These are phyloP conservation scores for Candida maltosa DNA, from an alignment of 805 yeast species.

Conservation along the genomic window DNA sequence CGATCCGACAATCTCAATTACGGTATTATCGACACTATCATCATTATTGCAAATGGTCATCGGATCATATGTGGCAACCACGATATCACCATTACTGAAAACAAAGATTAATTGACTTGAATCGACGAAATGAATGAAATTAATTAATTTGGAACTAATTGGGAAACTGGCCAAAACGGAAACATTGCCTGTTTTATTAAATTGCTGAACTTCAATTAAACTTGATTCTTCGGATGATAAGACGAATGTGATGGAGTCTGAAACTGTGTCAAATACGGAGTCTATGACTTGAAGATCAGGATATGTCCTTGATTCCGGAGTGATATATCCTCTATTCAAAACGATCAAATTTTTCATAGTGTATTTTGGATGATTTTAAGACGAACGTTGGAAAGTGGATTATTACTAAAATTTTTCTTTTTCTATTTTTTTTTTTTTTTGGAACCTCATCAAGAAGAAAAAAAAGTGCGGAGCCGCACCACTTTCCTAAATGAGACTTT, in stretches of 20 bases:
- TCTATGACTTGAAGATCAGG: conserved; percentile 61
- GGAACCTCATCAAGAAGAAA: too few relatives aligned
- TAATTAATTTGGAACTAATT: conserved; percentile 37
- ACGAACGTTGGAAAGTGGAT: not conserved
- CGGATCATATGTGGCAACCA: conserved; percentile 60
- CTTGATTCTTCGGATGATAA: conserved; percentile 53
- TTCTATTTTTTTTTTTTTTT: too few relatives aligned
- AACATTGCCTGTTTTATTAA: conserved; percentile 59
- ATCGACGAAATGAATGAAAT: conserved; percentile 70
- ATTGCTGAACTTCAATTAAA: conserved; percentile 72
- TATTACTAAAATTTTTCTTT: too few relatives aligned
- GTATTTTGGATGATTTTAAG: not conserved
- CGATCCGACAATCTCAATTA: conserved; percentile 76
- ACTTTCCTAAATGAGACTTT: too few relatives aligned
- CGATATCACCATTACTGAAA: conserved; percentile 72
- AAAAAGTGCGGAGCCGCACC: too few relatives aligned
- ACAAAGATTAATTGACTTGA: conserved; percentile 63
- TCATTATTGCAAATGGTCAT: conserved; percentile 34
- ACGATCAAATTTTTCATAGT: conserved; percentile 49
- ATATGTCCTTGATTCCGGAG: conserved; percentile 52
- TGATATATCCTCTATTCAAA: conserved; percentile 52
- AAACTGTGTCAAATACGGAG: conserved; percentile 66
- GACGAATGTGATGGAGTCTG: conserved; percentile 69
- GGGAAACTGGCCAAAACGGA: conserved; percentile 62
- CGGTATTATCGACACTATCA: conserved; percentile 52